Base-by-base conservation (phyloP, 2,329 filamentous ascomycete species). In the Myriosclerotinia scirpicola region DNA sequence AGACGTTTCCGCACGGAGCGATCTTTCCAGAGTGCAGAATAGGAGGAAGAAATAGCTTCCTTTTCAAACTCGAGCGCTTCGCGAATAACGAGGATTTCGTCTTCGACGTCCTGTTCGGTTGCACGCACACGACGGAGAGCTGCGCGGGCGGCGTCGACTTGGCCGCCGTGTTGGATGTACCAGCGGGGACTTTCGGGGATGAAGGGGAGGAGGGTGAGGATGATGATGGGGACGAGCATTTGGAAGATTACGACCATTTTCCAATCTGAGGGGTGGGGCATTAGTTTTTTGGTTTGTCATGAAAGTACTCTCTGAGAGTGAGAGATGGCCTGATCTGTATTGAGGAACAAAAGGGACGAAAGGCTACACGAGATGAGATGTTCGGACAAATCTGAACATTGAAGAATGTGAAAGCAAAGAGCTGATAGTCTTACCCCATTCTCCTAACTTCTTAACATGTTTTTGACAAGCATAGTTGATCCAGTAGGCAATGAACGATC, bases 171-270 rank as follows among this genome's bases (percentile, higher is more conserved):
- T 76, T 90, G 83, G 69, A 91, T 83, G 75, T 84, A 83, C 88
- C 88, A 91, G 61, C 89, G 83, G 22, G 89, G 89, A 5, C 84
- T 85, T 75, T 90, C 89, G 26, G 87, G 87, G 69, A 89, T 84
- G 75, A 87, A 88, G 52, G 87, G 87, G 17, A 91, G 79, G 46
- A 88, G 81, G 5, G 77, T 70, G 30, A 90, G 78, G 75, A 91
- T 88, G 67, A 90, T 72, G 61, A 83, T 70, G 1, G 89, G 89
- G 34, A 90, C 82, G n/a, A 91, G 76, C 59, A 90, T 80, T 78
- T 91, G 89, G 81, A 91, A 90, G 69, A 91, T 86, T 69, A 90
- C 85, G 17, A 91, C 86, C 80, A 90, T 84, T 72, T 84, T 85
- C 88, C 88, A 91, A 77, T 90, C 54, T 56, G 54, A 26, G 36